Evolutionary conservation across 192 early-diverging fungal species (phyloP).

Genomic region (Linderina pennispora): DNA sequence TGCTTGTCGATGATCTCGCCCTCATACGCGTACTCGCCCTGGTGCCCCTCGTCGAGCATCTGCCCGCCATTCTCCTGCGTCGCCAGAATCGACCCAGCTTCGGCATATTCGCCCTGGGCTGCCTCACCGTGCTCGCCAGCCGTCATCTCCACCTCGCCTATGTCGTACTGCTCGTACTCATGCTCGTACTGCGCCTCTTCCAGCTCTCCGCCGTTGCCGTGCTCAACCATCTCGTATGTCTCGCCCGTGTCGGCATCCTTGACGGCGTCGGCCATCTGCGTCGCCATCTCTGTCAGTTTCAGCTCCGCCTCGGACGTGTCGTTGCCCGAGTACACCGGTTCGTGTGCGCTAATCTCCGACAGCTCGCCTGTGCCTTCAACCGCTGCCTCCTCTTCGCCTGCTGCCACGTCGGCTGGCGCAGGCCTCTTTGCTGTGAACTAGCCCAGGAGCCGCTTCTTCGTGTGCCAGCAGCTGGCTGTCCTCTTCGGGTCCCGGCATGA

Average conservation of each 20-base stretch:
- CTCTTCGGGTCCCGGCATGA: no score
- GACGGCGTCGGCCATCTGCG: background rate
- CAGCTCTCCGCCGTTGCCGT: constrained; percentile 3
- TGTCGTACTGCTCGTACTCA: constrained; percentile 25
- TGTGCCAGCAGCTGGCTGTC: no score
- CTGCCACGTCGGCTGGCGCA: no score
- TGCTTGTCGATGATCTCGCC: constrained; percentile 2
- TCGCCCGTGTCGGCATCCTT: background rate
- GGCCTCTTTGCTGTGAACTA: no score
- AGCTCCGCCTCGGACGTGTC: no score
- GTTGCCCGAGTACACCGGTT: background rate
- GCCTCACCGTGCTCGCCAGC: constrained; percentile 1
- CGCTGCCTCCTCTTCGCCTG: no score
- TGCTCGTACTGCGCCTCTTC: constrained; percentile 24
- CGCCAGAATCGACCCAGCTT: constrained; percentile 26
- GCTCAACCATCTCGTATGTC: constrained; percentile 14
- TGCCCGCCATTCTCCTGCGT: constrained; percentile 25
- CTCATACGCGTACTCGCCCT: constrained; percentile 5
- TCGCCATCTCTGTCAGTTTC: background rate
- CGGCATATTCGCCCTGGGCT: constrained; percentile 5
- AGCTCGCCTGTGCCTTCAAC: no score
- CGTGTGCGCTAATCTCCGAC: no score
- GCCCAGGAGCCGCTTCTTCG: no score
- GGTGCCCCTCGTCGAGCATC: constrained; percentile 7
- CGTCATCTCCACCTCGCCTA: constrained; percentile 24